These are phyloP conservation scores for Escallonia rubra DNA, from an alignment of 129 eudicot genomes.

Conservation along the genomic window DNA sequence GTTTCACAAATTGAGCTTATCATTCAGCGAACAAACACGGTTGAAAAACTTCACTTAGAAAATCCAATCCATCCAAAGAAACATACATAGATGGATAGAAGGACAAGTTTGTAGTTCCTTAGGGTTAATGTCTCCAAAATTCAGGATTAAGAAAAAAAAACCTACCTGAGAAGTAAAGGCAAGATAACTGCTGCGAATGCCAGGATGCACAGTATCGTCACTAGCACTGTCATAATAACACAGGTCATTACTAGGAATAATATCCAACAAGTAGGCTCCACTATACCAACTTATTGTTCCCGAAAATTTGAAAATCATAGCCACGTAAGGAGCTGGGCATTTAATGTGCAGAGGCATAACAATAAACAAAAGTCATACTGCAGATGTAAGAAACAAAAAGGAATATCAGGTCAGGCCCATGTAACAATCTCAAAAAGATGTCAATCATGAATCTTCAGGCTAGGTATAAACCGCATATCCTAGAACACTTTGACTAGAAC, in stretches of 20 bases:
- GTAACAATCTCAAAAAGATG: neutral
- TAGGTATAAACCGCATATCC: neutral
- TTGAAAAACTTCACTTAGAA: neutral
- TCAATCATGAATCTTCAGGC: neutral
- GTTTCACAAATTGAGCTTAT: too few species aligned
- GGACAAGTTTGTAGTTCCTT: neutral
- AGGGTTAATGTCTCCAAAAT: neutral
- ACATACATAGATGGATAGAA: neutral
- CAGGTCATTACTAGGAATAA: neutral
- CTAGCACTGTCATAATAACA: slow-evolving; percentile 44
- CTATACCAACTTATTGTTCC: neutral
- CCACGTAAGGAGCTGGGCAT: too few species aligned
- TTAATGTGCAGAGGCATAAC: neutral
- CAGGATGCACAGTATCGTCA: slow-evolving; percentile 63
- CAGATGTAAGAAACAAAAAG: neutral
- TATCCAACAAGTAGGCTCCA: neutral
- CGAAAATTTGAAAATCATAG: too few species aligned
- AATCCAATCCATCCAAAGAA: slow-evolving; percentile 1
- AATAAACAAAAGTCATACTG: neutral
- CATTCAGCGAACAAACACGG: neutral
- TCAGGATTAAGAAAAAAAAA: slow-evolving; percentile 8
- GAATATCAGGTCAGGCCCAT: neutral
- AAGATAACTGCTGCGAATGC: slow-evolving; percentile 78
- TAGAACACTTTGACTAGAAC: neutral
- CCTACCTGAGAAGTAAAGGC: slow-evolving; percentile 82